These are phyloP conservation scores for Wallacemonas sp. DNA, from an alignment of 208 protist species.

Conservation along the genomic window DNA sequence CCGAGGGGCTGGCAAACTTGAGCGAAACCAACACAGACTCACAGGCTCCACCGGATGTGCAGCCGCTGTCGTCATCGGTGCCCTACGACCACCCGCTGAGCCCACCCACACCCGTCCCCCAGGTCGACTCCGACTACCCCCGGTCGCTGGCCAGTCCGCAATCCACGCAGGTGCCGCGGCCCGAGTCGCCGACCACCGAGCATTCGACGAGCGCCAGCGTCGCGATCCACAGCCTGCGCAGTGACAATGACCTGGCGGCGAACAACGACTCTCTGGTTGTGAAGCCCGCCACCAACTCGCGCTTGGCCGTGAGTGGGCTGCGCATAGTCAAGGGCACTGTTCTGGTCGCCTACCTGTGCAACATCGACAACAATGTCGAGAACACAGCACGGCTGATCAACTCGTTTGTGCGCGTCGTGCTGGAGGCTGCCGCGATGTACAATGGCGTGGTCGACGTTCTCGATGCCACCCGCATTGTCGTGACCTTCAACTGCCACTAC, in stretches of 20 bases:
- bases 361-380: slow-evolving; percentile 20
- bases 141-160: background rate
- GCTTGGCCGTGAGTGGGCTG: slow-evolving; percentile 8
- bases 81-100: too few relatives aligned
- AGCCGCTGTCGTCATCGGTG: background rate
- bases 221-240: background rate
- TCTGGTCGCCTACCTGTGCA: slow-evolving; percentile 36
- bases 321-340: slow-evolving; percentile 51
- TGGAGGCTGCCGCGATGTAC: slow-evolving; percentile 27
- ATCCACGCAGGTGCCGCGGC: background rate
- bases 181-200: background rate
- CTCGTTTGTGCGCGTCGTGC: slow-evolving; percentile 40
- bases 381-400: slow-evolving; percentile 37
- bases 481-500: slow-evolving; percentile 66
- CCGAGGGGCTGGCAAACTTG: slow-evolving; percentile 3
- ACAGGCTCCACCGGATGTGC: background rate
- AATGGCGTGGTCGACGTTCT: slow-evolving; percentile 62
- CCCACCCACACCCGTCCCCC: too few relatives aligned
- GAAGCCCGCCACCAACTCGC: background rate
- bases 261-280: background rate
- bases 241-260: background rate
- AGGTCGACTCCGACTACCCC: background rate
- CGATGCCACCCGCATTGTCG: slow-evolving; percentile 37
- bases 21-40: background rate
- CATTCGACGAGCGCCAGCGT: slow-evolving; percentile 3